Evolutionary conservation across 1,284 basidiomycete genomes (phyloP).

Genomic region (Ustilago trichophora): DNA sequence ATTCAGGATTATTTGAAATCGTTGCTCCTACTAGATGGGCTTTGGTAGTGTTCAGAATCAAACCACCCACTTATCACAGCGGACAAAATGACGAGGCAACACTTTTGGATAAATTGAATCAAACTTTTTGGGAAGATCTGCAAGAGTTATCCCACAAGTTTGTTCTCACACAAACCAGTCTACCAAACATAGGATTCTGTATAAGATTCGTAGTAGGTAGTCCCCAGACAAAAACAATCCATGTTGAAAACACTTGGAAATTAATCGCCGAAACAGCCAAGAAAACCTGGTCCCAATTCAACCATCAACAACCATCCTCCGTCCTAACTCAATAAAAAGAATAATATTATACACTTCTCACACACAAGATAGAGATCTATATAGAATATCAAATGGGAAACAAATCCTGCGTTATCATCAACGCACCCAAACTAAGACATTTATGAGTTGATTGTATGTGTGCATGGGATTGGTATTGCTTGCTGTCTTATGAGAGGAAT

Average conservation of each 20-base stretch:
- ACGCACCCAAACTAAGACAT: too few species aligned
- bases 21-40: conserved; percentile 54
- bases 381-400: too few species aligned
- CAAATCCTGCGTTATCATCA: too few species aligned
- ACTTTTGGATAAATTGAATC: conserved; percentile 49
- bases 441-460: too few species aligned
- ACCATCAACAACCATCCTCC: too few species aligned
- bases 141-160: conserved; percentile 36
- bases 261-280: conserved; percentile 28
- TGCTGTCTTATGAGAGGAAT: too few species aligned
- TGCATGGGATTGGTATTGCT: not conserved
- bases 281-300: conserved; percentile 18
- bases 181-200: conserved; percentile 59
- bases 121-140: conserved; percentile 45
- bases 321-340: too few species aligned
- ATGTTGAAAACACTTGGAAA: conserved; percentile 50
- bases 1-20: conserved; percentile 38
- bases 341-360: too few species aligned
- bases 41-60: conserved; percentile 59
- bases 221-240: conserved; percentile 37
- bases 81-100: not conserved
- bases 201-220: conserved; percentile 56
- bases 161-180: conserved; percentile 57
- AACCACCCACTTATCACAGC: not conserved
- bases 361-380: too few species aligned